phyloP scores from a whole-genome alignment of 176 grass and related monocot species.

The Carex kokanica region DNA sequence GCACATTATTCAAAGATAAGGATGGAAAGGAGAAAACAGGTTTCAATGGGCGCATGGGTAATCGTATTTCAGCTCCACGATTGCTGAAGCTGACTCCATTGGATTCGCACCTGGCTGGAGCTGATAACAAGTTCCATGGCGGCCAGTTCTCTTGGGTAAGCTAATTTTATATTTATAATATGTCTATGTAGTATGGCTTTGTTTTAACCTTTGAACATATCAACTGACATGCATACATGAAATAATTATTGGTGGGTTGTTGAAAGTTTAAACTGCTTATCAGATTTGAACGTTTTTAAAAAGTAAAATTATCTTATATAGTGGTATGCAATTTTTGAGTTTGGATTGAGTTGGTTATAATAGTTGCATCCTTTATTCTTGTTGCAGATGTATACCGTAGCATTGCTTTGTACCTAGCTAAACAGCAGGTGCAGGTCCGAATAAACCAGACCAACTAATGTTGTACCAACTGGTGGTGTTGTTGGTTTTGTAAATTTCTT shows the following conservation, averaged over 20 bases:
- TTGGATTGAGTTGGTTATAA: neutral
- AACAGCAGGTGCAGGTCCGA: neutral
- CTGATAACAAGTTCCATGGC: constrained; percentile 68
- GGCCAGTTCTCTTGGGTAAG: constrained; percentile 97
- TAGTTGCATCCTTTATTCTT: neutral
- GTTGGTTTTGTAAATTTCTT: neutral
- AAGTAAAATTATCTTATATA: neutral
- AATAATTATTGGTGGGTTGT: neutral
- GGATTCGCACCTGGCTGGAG: constrained; percentile 69
- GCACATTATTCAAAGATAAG: constrained; percentile 87
- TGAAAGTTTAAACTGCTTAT: neutral
- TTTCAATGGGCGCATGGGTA: constrained; percentile 82
- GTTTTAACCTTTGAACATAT: neutral
- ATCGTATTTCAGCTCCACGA: constrained; percentile 67
- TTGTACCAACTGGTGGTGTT: neutral
- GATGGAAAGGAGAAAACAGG: constrained; percentile 89
- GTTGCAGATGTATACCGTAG: neutral
- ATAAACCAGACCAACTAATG: neutral
- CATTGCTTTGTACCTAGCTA: neutral
- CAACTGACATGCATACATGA: neutral
- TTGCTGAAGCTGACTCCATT: constrained; percentile 80
- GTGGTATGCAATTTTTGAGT: neutral
- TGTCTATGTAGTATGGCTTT: neutral
- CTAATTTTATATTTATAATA: neutral
- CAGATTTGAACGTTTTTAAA: neutral